Base-by-base conservation (phyloP, 176 grass and related monocot genomes). In the Paspalum notatum region DNA sequence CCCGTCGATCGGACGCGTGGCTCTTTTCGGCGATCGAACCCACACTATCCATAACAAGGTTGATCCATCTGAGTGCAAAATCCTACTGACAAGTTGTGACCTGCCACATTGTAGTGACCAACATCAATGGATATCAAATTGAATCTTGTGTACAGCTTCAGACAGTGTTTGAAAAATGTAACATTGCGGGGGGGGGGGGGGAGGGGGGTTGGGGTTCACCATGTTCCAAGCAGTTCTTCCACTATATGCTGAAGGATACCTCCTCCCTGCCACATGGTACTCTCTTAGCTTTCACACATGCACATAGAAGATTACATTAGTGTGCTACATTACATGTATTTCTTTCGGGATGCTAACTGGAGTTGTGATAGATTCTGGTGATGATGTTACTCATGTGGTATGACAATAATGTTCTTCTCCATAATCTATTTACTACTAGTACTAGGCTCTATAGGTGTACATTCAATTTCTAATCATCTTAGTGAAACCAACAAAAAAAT, bases 121-220 rank as follows among this genome's bases (percentile, higher is more conserved):
- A 27, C 46, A 56, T 76, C 21, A 22, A 38, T 74, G 42, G 49
- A 40, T 76, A 60, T 46, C 14, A 83, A 88, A 71, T 63, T 76
- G 9, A 79, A 53, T 61, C 59, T 67, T 50, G 43, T 75, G 24
- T 82, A 79, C 77, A 98, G 92, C 79, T 98, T 48, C 84, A 98
- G 83, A 98, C 95, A 26, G 95, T 98, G 95, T 98, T 98, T 52
- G 95, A 98, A 83, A 98, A 93, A 84, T 98, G 95, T 80, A 91
- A 98, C 80, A 95, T 98, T 86, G 56, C 81, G 69, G 88, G 92
- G n/a, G n/a, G n/a, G n/a, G n/a, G n/a, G n/a, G n/a, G n/a, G n/a
- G n/a, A n/a, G n/a, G n/a, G n/a, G n/a, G n/a, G n/a, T n/a, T n/a
- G 71, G 90, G 91, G 59, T 98, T 98, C 79, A 95, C 95, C 83